Evolutionary conservation across 257 asterid species (phyloP).

Genomic region (Solanum stenotomum): DNA sequence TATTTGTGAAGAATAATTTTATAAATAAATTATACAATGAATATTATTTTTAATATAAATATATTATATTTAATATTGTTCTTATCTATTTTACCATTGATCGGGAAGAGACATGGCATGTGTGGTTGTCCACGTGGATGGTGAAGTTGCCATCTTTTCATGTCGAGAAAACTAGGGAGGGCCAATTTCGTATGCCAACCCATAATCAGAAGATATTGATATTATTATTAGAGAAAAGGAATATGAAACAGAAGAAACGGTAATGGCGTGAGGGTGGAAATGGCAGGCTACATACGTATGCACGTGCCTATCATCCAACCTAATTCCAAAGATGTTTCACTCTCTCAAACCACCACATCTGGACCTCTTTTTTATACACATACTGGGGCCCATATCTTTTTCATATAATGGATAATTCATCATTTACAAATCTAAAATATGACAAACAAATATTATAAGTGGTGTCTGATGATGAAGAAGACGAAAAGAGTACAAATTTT

Average conservation of each 20-base stretch:
- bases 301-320: constrained; percentile 14
- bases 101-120: not conserved
- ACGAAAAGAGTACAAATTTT: too few species aligned
- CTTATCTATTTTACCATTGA: too few species aligned
- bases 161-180: not conserved
- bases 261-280: constrained; percentile 18
- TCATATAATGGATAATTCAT: not conserved
- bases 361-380: constrained; percentile 3
- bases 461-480: not conserved
- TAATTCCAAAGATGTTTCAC: constrained; percentile 10
- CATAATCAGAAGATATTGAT: not conserved
- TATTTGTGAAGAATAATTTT: not conserved
- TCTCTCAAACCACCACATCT: not conserved
- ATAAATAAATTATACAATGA: too few species aligned
- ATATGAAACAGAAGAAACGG: constrained; percentile 12
- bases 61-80: too few species aligned
- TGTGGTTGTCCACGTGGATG: constrained; percentile 13
- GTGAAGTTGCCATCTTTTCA: not conserved
- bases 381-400: not conserved
- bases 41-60: too few species aligned
- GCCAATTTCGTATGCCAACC: not conserved
- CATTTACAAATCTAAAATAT: not conserved
- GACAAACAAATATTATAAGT: not conserved
- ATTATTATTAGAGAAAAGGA: not conserved
- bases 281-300: constrained; percentile 10